Conservation (phyloP, 1,139 yeast genomes). For the Yamadazyma atmosphaerica region DNA sequence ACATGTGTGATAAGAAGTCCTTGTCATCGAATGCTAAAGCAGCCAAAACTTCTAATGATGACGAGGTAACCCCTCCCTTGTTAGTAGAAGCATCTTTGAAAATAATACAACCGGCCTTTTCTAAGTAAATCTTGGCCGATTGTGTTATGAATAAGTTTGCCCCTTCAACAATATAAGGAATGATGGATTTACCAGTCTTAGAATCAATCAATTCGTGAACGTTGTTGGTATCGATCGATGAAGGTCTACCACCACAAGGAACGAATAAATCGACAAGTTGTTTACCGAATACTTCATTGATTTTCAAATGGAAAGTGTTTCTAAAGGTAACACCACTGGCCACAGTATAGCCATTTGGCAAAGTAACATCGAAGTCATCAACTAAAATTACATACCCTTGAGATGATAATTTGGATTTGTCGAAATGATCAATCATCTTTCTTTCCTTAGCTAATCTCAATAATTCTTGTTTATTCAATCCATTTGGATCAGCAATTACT, state of each 20-base stretch:
- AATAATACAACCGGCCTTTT: slow-evolving; percentile 80
- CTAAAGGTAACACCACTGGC: slow-evolving; percentile 91
- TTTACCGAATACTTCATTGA: slow-evolving; percentile 60
- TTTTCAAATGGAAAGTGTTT: slow-evolving; percentile 81
- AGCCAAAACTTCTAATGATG: slow-evolving; percentile 92
- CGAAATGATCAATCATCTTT: slow-evolving; percentile 71
- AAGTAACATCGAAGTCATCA: slow-evolving; percentile 75
- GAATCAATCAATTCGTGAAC: slow-evolving; percentile 71
- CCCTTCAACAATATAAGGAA: slow-evolving; percentile 95
- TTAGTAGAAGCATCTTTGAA: slow-evolving; percentile 97
- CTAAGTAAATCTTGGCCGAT: slow-evolving; percentile 84
- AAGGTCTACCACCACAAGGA: slow-evolving; percentile 99
- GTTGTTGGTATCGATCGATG: slow-evolving; percentile 87
- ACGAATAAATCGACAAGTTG: slow-evolving; percentile 79
- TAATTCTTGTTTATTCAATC: slow-evolving; percentile 79
- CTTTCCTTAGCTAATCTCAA: slow-evolving; percentile 76
- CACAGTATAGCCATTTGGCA: slow-evolving; percentile 76
- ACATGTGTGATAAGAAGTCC: slow-evolving; percentile 74
- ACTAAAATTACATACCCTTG: slow-evolving; percentile 83
- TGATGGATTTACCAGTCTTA: slow-evolving; percentile 71
- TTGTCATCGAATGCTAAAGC: slow-evolving; percentile 89
- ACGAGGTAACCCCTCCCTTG: slow-evolving; percentile 98
- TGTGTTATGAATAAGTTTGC: slow-evolving; percentile 96
- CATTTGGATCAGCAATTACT: slow-evolving; percentile 88
- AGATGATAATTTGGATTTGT: slow-evolving; percentile 62